phyloP scores from a whole-genome alignment of 768 basidiomycete genomes.

The Suillus placidus region DNA sequence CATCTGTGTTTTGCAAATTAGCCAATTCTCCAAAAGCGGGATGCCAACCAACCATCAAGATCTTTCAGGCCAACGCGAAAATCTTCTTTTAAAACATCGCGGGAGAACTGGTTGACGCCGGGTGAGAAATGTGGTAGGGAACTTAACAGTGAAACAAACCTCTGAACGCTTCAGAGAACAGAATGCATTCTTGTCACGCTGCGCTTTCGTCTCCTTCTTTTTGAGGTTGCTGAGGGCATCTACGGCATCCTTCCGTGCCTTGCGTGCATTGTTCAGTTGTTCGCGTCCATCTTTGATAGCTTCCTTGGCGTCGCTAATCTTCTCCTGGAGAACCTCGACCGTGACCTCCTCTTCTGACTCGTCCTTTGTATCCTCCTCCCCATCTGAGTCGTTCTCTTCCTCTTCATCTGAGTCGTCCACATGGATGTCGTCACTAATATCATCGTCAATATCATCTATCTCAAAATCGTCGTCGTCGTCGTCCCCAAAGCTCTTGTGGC shows the following conservation, averaged over 20 bases:
- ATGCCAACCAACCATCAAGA: slow-evolving; percentile 48
- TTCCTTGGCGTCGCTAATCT: slow-evolving; percentile 45
- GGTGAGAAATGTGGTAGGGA: slow-evolving; percentile 10
- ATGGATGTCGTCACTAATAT: slow-evolving; percentile 21
- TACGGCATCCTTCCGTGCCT: slow-evolving; percentile 45
- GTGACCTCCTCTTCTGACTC: slow-evolving; percentile 45
- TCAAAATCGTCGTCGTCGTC: slow-evolving; percentile 42
- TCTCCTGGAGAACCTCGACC: slow-evolving; percentile 45
- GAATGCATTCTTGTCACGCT: slow-evolving; percentile 59
- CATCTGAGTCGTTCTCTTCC: slow-evolving; percentile 22
- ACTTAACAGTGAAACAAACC: slow-evolving; percentile 33
- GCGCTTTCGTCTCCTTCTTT: slow-evolving; percentile 37
- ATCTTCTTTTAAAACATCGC: slow-evolving; percentile 59
- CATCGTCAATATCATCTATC: slow-evolving; percentile 25
- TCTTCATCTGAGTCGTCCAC: slow-evolving; percentile 21
- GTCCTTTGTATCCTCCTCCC: slow-evolving; percentile 20
- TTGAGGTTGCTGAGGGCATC: slow-evolving; percentile 41
- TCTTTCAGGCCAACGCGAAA: slow-evolving; percentile 62
- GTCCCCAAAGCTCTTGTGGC: slow-evolving; percentile 34
- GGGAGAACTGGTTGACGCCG: slow-evolving; percentile 45
- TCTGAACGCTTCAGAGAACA: slow-evolving; percentile 61
- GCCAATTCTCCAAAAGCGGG: background rate
- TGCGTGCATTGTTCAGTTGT: slow-evolving; percentile 40
- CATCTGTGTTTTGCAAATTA: slow-evolving; percentile 38
- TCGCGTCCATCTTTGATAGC: slow-evolving; percentile 44